Base-by-base conservation (phyloP, 306 rosid species). In the Casuarina glauca region DNA sequence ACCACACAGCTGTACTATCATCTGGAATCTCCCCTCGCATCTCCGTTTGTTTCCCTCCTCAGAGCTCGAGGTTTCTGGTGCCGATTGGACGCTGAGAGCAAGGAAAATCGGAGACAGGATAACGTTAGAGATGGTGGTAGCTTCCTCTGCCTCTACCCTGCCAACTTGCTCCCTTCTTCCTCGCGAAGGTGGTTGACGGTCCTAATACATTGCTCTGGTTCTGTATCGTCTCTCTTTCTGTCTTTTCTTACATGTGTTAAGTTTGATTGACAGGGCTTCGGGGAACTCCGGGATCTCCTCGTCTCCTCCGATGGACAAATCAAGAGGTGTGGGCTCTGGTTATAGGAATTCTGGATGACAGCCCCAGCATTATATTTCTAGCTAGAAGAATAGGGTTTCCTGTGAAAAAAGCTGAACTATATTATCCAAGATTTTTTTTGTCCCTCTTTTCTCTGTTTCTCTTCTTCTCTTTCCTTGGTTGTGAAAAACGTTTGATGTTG, bases 261-360 rank as follows among this genome's bases (percentile, higher is more conserved):
- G 19, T 74, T 82, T 76, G 57, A n/a, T 79, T 70, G 0, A 48
- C 78, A 76, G 89, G 84, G 46, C 52, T 79, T 45, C 78, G 39
- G 46, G 74, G 74, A 54, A 76, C 35, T 72, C 70, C 72, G 54
- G 70, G n/a, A 26, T 60, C 82, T 62, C 17, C 86, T 72, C 72
- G 52, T 17, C 4, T 70, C 74, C 73, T 87, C 70, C 78, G 51
- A 71, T 78, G 81, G 55, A 48, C 75, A 4, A 84, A 79, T 48
- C 87, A 80, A 38, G 61, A 85, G 93, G 97, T 88, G 64, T 50
- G 43, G 70, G 51, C 66, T 32, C 51, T 19, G 15, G 26, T 17
- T 12, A 19, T 36, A 32, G 53, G 26, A 57, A 5, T 63, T 15
- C 39, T 26, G 32, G 32, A 41, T 26, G 54, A 64, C 10, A 57